Evolutionary conservation across 2,329 filamentous ascomycete species (phyloP), one percentile per base, ranked within the genome.

Genomic region (Microdochium nivale): DNA sequence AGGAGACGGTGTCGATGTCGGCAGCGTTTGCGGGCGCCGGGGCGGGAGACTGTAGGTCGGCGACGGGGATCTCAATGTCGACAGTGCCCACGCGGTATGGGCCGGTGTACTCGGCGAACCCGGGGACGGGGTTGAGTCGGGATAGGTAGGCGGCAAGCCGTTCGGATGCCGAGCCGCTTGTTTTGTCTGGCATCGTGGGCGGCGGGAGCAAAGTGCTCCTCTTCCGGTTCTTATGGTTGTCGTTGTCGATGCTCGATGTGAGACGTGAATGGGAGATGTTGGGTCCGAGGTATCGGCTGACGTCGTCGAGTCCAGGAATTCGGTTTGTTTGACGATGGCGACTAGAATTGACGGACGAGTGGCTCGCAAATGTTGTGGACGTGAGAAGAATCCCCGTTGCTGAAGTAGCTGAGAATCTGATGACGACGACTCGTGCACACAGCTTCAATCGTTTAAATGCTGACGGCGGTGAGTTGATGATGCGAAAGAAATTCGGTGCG

Each of bases 41-140:
- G 23, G 77, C 73, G 0, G 83, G 80, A 1, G 78, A 72, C 2
- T 75, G 65, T 5, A 85, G 70, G 48, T 81, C 76, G 25, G 77
- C 73, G 10, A 86, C 75, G 44, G 89, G 87, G 16, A 95, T 80
- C 70, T 95, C 90, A 57, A 92, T 76, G 61, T 95, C 89, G 58
- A 89, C 74, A 2, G 86, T 88, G 56, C 88, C 89, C 53, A 94
- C 88, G 60, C 83, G 81, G 72, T 89, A 84, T 0, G 87, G 86
- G 0, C 88, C 90, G 1, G 84, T 84, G 63, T 90, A 92, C 3
- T 81, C 72, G 3, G 88, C 86, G 53, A 95, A 90, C 1, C 76
- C 67, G 1, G 88, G 88, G 3, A 90, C 72, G 1, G 86, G 86
- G 60, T 78, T 88, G 58, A 88, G 68, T 46, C 72, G 72, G 14